These are phyloP conservation scores for Gymnopus androsaceus DNA, from an alignment of 1,284 basidiomycete genomes.

Conservation along the genomic window DNA sequence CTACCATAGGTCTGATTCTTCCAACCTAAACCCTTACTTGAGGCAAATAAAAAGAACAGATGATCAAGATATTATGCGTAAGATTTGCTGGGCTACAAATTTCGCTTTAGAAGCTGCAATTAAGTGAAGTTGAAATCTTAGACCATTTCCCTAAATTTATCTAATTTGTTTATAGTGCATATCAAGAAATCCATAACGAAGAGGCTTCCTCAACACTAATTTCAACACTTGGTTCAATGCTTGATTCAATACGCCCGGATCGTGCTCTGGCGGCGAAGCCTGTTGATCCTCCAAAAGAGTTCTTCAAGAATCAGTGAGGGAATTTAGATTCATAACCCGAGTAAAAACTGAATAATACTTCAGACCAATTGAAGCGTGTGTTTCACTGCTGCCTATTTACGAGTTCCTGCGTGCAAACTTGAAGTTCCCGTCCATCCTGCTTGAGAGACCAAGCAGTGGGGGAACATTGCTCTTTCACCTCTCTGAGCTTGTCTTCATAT, in stretches of 20 bases:
- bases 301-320: conserved; percentile 61
- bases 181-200: conserved; percentile 55
- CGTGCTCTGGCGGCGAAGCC: conserved; percentile 49
- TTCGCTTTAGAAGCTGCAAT: conserved; percentile 52
- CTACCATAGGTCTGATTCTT: conserved; percentile 69
- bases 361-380: conserved; percentile 63
- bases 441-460: conserved; percentile 32
- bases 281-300: conserved; percentile 48
- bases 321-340: background rate
- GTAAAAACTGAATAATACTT: conserved; percentile 12
- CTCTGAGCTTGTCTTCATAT: conserved; percentile 62
- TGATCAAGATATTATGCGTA: conserved; percentile 53
- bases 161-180: conserved; percentile 41
- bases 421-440: conserved; percentile 46
- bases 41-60: conserved; percentile 47
- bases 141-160: background rate
- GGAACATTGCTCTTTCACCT: conserved; percentile 35
- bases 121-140: conserved; percentile 40
- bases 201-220: conserved; percentile 49
- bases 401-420: conserved; percentile 57
- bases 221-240: conserved; percentile 49
- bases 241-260: conserved; percentile 54
- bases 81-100: conserved; percentile 56
- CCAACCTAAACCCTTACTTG: conserved; percentile 65
- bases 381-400: conserved; percentile 58